phyloP scores from a whole-genome alignment of 495 filamentous ascomycete species.

The Lindgomyces ingoldianus region DNA sequence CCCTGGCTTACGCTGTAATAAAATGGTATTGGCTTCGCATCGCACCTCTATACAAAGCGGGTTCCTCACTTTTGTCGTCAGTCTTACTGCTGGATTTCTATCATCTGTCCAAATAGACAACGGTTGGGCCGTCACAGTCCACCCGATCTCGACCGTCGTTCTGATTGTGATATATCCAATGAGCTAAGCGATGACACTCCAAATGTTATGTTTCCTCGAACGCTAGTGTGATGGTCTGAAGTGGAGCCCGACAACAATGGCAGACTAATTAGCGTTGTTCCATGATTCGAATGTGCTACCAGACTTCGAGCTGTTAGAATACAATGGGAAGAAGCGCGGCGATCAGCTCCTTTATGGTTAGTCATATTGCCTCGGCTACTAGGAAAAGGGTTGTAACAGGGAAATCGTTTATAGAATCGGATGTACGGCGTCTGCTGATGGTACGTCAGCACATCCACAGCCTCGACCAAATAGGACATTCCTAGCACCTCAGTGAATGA shows the following conservation, averaged over 20 bases:
- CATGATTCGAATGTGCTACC: neutral
- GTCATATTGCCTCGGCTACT: neutral
- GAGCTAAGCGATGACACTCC: neutral
- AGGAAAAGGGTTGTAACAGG: neutral
- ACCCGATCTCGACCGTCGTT: neutral
- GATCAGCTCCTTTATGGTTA: neutral
- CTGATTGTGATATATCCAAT: neutral
- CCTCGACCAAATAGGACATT: neutral
- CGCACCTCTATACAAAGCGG: neutral
- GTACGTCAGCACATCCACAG: neutral
- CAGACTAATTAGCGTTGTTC: neutral
- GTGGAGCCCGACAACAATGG: neutral
- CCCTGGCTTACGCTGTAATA: neutral
- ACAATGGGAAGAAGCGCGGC: neutral
- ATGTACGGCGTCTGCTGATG: neutral
- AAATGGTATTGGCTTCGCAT: neutral
- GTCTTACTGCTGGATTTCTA: neutral
- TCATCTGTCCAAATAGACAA: neutral
- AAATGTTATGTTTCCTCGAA: neutral
- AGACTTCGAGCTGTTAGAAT: neutral
- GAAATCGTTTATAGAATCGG: neutral
- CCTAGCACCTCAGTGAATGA: too few relatives aligned
- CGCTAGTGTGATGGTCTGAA: neutral
- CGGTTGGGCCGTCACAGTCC: neutral
- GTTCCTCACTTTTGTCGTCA: neutral